Evolutionary conservation across 2,329 filamentous ascomycete species (phyloP), one percentile per base, ranked within the genome.

Genomic region (Cercospora sojina): DNA sequence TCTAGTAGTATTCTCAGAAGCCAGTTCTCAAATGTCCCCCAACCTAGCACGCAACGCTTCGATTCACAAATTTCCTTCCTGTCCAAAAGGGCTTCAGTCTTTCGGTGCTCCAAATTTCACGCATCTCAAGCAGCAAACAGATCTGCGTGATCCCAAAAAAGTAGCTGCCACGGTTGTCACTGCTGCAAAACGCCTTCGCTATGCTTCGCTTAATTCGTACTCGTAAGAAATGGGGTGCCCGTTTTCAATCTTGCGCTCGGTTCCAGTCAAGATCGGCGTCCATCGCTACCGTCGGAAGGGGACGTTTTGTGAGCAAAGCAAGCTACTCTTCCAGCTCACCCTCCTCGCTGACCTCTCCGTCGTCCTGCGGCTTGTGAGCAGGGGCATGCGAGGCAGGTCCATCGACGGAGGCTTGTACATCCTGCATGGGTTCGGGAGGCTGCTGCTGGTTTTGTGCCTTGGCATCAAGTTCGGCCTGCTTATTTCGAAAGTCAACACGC

Each of bases 271-370:
- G 13, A 12, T 27, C 47, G 47, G 16, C 53, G n/a, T 32, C 8
- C 25, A n/a, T 20, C 53, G 18, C 7, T 18, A 8, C 27, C 16
- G 16, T 27, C 31, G 29, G 8, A 20, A 12, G n/a, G 0, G n/a
- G 12, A 10, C n/a, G 27, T 56, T n/a, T 16, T 12, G 10, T 5
- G 27, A 32, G 53, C 13, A 18, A 56, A 35, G 58, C 27, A 60
- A 12, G 25, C 68, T 78, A 82, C 64, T 81, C 81, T 73, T 82
- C 80, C 64, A 83, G 71, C 68, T 83, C 81, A 35, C 81, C 81
- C 71, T 83, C 81, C 70, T 83, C 81, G 62, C 80, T 82, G 9
- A 73, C 77, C 49, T 77, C 74, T 32, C 69, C 75, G 9, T 73
- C 73, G 8, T 74, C 72, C 60, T 38, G 66, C 18, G 29, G 62